Base-by-base conservation (phyloP, 2,329 filamentous ascomycete species). In the Xylariaceae sp. region DNA sequence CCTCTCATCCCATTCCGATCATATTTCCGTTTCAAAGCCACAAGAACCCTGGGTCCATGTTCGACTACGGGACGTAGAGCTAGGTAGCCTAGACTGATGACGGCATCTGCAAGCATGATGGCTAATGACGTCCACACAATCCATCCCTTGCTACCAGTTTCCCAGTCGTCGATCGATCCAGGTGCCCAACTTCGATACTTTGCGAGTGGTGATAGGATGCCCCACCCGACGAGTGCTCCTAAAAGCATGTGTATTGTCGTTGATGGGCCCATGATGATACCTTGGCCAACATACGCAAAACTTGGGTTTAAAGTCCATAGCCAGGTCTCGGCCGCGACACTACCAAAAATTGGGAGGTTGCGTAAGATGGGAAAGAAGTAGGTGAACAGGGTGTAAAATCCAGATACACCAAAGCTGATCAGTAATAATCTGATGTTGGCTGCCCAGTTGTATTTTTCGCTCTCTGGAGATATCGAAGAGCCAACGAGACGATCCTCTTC, bases 291-390 rank as follows among this genome's bases (percentile, higher is more conserved):
- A 64, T 98, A 98, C 2, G 93, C 93, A n/a, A 95, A 85, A 37
- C 90, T 96, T 0, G 93, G 93, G 55, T 98, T 98, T 6, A 98
- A 72, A 1, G 88, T 93, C 93, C 93, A 98, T 1, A 96, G 77
- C 92, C 92, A 98, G 2, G 80, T 80, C 1, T 79, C 69, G 0
- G 90, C 90, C 6, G 94, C 78, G 2, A 77, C 68, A 1, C 77
- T 69, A 1, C 93, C 93, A 55, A 97, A 88, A 21, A 98, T 73
- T 1, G 93, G 93, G n/a, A 98, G 72, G 54, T 88, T 85, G 44
- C 90, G 85, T 17, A 97, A 68, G 40, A 88, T 72, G 0, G 93
- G 93, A 42, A 96, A 74, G 66, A 98, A 98, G 65, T 95, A 97
- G 1, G 90, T 93, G 22, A 83, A 73, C 6, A 97, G 68, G 0